A percentile compares a stretch with the other conserved stretches of the same genome.
Evolutionary conservation across 2,329 filamentous ascomycete genomes (phyloP).

Genomic region (Aspergillus tubingensis): DNA sequence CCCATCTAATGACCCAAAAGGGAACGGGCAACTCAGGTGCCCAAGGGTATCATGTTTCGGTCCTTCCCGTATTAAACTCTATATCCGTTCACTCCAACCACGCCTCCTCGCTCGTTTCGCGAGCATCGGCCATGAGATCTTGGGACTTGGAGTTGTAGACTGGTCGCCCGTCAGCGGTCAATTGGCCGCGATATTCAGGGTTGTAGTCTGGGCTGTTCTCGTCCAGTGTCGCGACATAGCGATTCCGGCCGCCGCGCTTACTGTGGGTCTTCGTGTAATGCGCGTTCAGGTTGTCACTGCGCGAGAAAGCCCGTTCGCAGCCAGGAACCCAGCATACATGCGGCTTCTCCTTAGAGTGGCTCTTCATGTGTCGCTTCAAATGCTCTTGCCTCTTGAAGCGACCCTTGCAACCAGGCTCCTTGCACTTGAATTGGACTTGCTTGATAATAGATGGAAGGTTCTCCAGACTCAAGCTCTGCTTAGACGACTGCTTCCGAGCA

Average conservation of each 20-base stretch:
- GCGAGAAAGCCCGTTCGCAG: slow-evolving; percentile 45
- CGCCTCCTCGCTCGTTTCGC: slow-evolving; percentile 36
- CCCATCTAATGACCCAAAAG: slow-evolving; percentile 30
- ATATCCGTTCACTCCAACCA: slow-evolving; percentile 35
- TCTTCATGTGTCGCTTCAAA: slow-evolving; percentile 52
- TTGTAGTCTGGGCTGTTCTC: slow-evolving; percentile 46
- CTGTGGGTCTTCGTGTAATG: slow-evolving; percentile 51
- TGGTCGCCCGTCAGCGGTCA: slow-evolving; percentile 46
- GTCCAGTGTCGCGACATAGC: slow-evolving; percentile 50
- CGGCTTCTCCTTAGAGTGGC: slow-evolving; percentile 48
- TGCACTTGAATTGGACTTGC: slow-evolving; percentile 46
- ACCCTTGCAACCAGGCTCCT: slow-evolving; percentile 45
- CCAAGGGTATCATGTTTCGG: slow-evolving; percentile 32
- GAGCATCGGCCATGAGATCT: slow-evolving; percentile 34
- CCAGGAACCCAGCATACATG: slow-evolving; percentile 49
- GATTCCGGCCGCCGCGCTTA: slow-evolving; percentile 48
- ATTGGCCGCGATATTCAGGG: slow-evolving; percentile 46
- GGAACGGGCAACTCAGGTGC: slow-evolving; percentile 30
- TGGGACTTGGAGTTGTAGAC: slow-evolving; percentile 41
- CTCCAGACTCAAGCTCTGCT: slow-evolving; percentile 40
- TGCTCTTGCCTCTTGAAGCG: slow-evolving; percentile 54
- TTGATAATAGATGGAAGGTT: slow-evolving; percentile 43
- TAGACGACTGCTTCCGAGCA: slow-evolving; percentile 32
- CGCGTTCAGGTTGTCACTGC: slow-evolving; percentile 50
- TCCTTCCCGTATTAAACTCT: slow-evolving; percentile 25